Evolutionary conservation across 768 basidiomycete species (phyloP), one percentile per base, ranked within the genome.

Genomic region (Leccinum barrowsii): DNA sequence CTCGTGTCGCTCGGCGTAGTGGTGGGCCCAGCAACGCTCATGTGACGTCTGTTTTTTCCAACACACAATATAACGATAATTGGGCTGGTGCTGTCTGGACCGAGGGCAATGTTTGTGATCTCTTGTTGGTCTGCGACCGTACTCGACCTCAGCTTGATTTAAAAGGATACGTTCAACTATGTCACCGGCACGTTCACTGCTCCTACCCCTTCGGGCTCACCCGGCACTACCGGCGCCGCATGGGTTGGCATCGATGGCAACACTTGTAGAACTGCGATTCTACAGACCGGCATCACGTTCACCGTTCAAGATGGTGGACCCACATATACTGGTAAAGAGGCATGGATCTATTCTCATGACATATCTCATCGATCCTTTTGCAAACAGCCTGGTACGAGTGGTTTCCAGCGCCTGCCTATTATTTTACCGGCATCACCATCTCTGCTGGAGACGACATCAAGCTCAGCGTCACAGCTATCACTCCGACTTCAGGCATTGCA

Each of bases 171-270:
- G 2, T 57, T 64, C 30, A 55, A 15, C 26, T 21, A 15, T 10
- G 55, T 64, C n/a, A 55, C 59, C 5, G 59, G 59, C 5, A 64
- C 58, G 1, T 53, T 64, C 12, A 61, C 56, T 4, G 56, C 32
- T 15, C 58, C 63, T 11, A 52, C 32, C 12, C 54, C 53, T 35
- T 52, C 44, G 17, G 63, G 63, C 13, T 13, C 42, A 7, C 44
- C 4, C 0, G 54, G 54, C 2, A 7, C 22, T 30, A 11, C 34
- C 24, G 62, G 37, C 12, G 30, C 57, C 7, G 54, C 48, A 12
- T 63, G 63, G 61, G 57, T 63, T 30, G 63, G 63, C 15, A 56
- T 63, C 2, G 63, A 63, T 32, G 62, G 57, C 7, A 12, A 21
- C 7, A 54, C 42, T 7, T 63, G 63, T 11, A 0, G 0, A 4